Conservation (phyloP, 1,284 basidiomycete genomes). For the Marasmius fiardii region DNA sequence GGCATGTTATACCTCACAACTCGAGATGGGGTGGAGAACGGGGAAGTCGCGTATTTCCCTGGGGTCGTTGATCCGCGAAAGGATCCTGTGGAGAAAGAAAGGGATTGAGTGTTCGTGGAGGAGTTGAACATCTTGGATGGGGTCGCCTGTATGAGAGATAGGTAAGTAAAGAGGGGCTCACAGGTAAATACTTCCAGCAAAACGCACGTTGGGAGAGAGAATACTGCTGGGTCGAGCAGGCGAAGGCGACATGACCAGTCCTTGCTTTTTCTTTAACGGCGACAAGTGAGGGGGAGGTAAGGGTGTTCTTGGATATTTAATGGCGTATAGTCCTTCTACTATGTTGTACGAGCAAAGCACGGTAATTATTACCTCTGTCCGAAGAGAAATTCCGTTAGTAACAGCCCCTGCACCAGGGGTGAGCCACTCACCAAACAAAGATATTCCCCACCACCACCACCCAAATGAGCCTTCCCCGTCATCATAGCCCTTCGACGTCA, state of each 20-base stretch:
- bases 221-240: conserved; percentile 10
- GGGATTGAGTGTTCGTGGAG: not conserved
- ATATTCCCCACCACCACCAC: not conserved
- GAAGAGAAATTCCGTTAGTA: not conserved
- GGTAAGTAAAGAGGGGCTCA: not conserved
- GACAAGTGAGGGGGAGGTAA: conserved; percentile 7
- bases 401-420: too few relatives aligned
- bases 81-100: not conserved
- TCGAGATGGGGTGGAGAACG: conserved; percentile 9
- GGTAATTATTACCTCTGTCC: conserved; percentile 6
- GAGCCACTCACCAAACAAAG: conserved; percentile 8
- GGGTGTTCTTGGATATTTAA: conserved; percentile 11
- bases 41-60: conserved; percentile 8
- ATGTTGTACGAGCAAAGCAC: conserved; percentile 9
- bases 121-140: not conserved
- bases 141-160: conserved; percentile 1
- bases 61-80: not conserved
- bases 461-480: not conserved
- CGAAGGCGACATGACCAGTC: conserved; percentile 5
- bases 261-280: conserved; percentile 10
- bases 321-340: conserved; percentile 11
- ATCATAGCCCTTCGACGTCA: not conserved
- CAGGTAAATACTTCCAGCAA: not conserved
- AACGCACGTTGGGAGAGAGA: conserved; percentile 8
- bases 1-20: conserved; percentile 12